Evolutionary conservation across 352 stramenopile species (phyloP), one percentile per base, ranked within the genome.

Genomic region (Peronospora farinosa): DNA sequence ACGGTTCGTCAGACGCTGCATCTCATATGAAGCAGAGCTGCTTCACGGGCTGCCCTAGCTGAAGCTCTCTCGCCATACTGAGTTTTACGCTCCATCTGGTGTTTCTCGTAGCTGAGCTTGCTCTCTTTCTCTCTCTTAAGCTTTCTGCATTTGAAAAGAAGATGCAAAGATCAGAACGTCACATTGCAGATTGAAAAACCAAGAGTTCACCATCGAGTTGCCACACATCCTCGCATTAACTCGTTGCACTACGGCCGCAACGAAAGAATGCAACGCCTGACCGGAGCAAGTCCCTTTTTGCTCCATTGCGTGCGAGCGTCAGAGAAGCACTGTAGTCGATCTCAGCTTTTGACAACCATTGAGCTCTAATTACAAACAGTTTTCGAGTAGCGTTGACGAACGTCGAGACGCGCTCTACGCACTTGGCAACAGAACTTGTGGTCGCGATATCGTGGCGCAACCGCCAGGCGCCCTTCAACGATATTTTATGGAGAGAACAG

Each of bases 81-180:
- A 33, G 28, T 4, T 33, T 13, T 33, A 33, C 11, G 28, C 28
- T 32, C 11, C 28, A 33, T 33, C 28, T 33, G 0, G 8, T 33
- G 11, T 13, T 33, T 33, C 8, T 8, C 28, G 11, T 8, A 33
- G 28, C 11, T 33, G 28, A 27, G 23, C 7, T 32, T 32, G 28
- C 28, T 57, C 47, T 62, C 54, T 57, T 40, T 62, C 54, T 62
- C 42, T 57, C 33, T 49, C 16, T 45, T 56, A 19, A 53, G 51
- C 11, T 39, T 63, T 44, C 46, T 31, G 41, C 51, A 43, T 27
- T 30, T 61, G 36, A 15, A 38, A 53, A 47, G 58, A 59, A 59
- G 53, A 55, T 63, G 53, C 47, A 46, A 53, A 59, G 52, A 63
- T 51, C 19, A 28, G 27, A 19, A 2, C 31, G 27, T 63, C 55